phyloP scores from a whole-genome alignment of 257 asterid genomes.

The Datura wrightii region DNA sequence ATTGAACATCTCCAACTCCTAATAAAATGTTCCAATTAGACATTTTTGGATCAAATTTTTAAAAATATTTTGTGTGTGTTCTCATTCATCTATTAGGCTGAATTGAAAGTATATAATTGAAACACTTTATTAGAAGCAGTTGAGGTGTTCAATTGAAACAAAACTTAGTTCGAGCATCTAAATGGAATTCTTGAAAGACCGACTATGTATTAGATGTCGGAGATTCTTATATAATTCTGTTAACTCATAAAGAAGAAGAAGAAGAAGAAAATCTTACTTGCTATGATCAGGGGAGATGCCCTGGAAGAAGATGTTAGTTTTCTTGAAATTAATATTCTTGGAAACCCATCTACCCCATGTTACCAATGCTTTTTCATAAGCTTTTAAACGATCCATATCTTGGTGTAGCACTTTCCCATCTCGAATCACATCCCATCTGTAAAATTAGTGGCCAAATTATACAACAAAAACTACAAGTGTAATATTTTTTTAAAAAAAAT shows the following conservation, averaged over 20 bases:
- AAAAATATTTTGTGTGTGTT: no score
- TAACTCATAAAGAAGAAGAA: neutral
- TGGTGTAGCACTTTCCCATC: conserved; percentile 20
- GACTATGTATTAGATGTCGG: neutral
- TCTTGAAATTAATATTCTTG: conserved; percentile 17
- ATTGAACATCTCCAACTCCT: no score
- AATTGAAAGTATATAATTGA: no score
- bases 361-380: conserved; percentile 39
- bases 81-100: no score
- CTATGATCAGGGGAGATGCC: conserved; percentile 45
- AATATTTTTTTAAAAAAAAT: no score
- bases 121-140: no score
- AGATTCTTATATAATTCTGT: neutral
- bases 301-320: conserved; percentile 38
- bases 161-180: no score
- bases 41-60: no score
- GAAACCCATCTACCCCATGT: conserved; percentile 50
- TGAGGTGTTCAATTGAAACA: no score
- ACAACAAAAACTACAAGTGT: no score
- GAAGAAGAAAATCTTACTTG: conserved; percentile 25
- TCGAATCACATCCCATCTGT: conserved; percentile 44
- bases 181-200: no score
- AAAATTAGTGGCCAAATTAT: neutral
- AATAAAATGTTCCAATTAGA: no score
- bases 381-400: conserved; percentile 36